A percentile compares a stretch with the other conserved stretches of the same genome.
phyloP scores from a whole-genome alignment of 108 stramenopile species.

The Cyclostephanos invisitatus region DNA sequence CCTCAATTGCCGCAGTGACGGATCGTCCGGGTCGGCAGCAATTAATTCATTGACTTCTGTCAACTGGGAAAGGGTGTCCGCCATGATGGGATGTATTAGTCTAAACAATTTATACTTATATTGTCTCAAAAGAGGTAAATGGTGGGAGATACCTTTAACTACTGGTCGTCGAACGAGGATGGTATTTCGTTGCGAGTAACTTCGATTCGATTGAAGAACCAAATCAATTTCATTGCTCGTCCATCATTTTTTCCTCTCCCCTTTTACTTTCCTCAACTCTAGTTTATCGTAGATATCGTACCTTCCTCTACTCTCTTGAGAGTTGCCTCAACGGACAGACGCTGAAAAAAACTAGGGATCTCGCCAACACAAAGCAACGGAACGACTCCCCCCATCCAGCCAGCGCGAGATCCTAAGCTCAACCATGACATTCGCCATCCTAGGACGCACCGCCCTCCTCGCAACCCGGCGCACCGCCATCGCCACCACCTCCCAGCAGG shows the following conservation, averaged over 20 bases:
- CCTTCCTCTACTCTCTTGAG: too few species aligned
- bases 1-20: slow-evolving; percentile 62
- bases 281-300: too few species aligned
- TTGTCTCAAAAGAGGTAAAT: not conserved
- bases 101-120: not conserved
- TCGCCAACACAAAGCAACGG: not conserved
- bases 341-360: not conserved
- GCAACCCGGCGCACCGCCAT: slow-evolving; percentile 54
- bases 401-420: not conserved
- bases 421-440: slow-evolving; percentile 37
- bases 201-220: not conserved
- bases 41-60: slow-evolving; percentile 68
- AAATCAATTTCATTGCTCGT: too few species aligned
- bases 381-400: too few species aligned
- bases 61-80: slow-evolving; percentile 56
- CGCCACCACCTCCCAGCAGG: slow-evolving; percentile 43
- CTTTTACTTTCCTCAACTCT: too few species aligned
- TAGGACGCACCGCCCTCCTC: slow-evolving; percentile 51
- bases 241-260: too few species aligned
- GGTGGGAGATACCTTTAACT: not conserved
- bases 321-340: not conserved
- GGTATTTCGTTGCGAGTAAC: not conserved
- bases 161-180: not conserved
- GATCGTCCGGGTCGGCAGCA: slow-evolving; percentile 62
- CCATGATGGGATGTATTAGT: slow-evolving; percentile 19